Evolutionary conservation across 805 yeast species (phyloP), one percentile per base, ranked within the genome.

Genomic region (Sungouiozyma intestinalis): DNA sequence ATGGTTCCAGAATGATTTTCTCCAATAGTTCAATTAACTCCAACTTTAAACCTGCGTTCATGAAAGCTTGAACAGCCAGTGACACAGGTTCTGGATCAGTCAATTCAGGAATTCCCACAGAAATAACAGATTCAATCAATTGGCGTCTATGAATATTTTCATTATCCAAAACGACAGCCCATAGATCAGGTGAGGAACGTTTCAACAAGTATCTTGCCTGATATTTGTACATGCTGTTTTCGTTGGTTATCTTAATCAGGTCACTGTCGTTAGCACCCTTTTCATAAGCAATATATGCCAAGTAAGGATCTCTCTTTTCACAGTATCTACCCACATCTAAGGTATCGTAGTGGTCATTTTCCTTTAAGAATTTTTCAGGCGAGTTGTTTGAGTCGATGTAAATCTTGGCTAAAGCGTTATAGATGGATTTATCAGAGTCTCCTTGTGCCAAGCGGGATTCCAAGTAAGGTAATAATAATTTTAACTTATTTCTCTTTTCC

Each of bases 221-320:
- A 67, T 92, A 90, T 65, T 92, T 92, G 75, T 84, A 92, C 99
- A 92, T 92, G 54, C 92, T 77, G 64, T 92, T 92, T 58, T 92
- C 97, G 64, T 92, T 92, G 51, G 98, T 92, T 64, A 92, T 87
- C 58, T 76, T 73, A 56, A 92, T 77, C 57, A 92, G 75, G 63
- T 92, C 98, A 44, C 72, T 81, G 62, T 92, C 96, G 55, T 90
- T 88, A 41, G 74, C 71, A 60, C 99, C 99, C 68, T 88, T 90
- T 47, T 94, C 94, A 66, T 92, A 92, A 40, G 96, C 94, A 67
- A 92, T 92, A 65, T 86, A 92, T 21, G 98, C 99, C 62, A 92
- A 72, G 68, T 86, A 92, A 48, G 99, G 99, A 60, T 92, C 99
- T 67, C 98, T 84, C 77, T 85, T 90, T 68, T 92, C 99, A 74